Evolutionary conservation across 345 rosid species (phyloP), one percentile per base, ranked within the genome.

Genomic region (Brassica cretica): DNA sequence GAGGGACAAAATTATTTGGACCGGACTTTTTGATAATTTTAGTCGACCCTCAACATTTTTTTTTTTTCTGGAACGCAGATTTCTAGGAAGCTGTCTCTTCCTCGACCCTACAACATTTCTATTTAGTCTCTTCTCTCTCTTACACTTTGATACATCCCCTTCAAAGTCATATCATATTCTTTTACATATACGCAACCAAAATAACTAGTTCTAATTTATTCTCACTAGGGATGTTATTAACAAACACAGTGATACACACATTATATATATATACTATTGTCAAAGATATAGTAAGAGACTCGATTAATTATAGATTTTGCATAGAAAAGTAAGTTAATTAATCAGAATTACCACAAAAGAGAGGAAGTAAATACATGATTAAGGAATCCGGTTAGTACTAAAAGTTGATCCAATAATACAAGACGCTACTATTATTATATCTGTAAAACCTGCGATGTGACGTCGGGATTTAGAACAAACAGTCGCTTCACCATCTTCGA

Each of bases 1-100:
- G 84, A 65, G 80, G 83, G 87, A 78, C 84, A 84, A 76, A 64
- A 84, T 86, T 79, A 86, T 78, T 55, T 55, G 66, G 41, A 30
- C 27, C 21, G 15, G 68, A 80, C 81, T 49, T 71, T 64, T 73
- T 63, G 71, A 35, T 68, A 51, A 51, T 51, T 5, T 46, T 51
- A 5, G 35, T 60, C 41, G 75, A 58, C 80, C 81, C 84, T 81
- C 24, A 21, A 21, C 24, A 21, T 21, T 21, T 21, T 21, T 21
- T 21, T 21, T 21, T 21, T 21, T 21, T 21, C 2, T 21, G 24
- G 24, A 21, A 21, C 24, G 24, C 24, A 21, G 24, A 21, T 21
- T 21, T 21, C 24, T 21, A 21, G 2, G 24, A 21, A 21, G 24
- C 24, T 21, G 24, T 21, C 24, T 21, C 24, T 21, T 1, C 24